Base-by-base conservation (phyloP, 176 grass and related monocot species). In the Bolboschoenus planiculmis region DNA sequence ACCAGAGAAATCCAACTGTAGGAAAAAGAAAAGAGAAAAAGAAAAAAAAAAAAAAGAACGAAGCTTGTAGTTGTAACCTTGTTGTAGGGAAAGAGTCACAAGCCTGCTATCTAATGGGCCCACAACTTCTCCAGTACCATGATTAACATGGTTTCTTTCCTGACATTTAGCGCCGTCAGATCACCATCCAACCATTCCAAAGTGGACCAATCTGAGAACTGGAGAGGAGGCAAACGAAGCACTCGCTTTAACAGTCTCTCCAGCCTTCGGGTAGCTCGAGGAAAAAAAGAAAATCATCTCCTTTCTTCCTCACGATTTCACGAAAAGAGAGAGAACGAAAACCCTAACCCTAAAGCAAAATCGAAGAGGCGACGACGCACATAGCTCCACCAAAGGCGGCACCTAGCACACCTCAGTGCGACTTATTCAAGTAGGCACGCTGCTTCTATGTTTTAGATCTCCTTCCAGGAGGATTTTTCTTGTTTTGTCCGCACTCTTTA, bases 221-320 rank as follows among this genome's bases (percentile, higher is more conserved):
- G 70, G 70, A 75, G 42, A 75, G 42, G 42, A 21, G 9, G 30
- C 42, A 75, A 48, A 47, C 70, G 23, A 23, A 14, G 23, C 7
- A 10, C 42, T 8, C 1, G 5, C 23, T 23, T 39, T 50, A 47
- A 40, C 60, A 30, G n/a, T 35, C 31, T 66, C n/a, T n/a, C n/a
- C n/a, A n/a, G 6, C 2, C 62, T 16, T 24, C 66, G 20, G 37
- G 36, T 23, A 23, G 8, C 35, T 42, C 18, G 39, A 43, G 34
- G 34, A 33, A 61, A 56, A 24, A 61, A 61, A 61, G 4, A 24
- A 72, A 72, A 44, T 13, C 67, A 24, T 27, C 71, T 46, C 4
- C 43, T 51, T 71, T 51, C 71, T 75, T 75, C 71, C 40, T 75
- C 71, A 23, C 23, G 43, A 75, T 75, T 75, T 48, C 71, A 75